Conservation (phyloP, 2,329 filamentous ascomycete species). For the Mollisiaceae sp. region DNA sequence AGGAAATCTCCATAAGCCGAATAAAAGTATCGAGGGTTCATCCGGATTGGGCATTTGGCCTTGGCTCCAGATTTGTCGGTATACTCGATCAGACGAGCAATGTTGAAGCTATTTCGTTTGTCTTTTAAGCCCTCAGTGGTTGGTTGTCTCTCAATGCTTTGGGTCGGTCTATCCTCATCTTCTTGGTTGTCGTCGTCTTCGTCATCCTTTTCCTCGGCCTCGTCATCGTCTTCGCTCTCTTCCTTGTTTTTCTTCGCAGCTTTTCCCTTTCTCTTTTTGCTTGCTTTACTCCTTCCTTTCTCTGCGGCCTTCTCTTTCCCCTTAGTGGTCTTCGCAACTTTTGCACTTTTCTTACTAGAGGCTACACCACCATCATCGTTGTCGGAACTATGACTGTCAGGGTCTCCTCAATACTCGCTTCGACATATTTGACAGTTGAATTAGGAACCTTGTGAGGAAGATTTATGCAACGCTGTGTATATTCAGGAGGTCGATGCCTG, state of each 20-base stretch:
- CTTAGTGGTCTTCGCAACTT: background rate
- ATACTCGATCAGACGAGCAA: conserved; percentile 17
- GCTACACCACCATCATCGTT: background rate
- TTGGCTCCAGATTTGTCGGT: conserved; percentile 12
- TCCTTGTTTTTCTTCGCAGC: background rate
- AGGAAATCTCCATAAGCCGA: conserved; percentile 16
- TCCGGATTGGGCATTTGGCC: background rate
- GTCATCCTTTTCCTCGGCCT: background rate
- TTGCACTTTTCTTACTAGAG: background rate
- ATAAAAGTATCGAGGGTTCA: conserved; percentile 7
- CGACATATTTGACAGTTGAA: background rate
- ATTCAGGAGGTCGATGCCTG: too few species aligned
- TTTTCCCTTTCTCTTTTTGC: background rate
- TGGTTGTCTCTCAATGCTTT: background rate
- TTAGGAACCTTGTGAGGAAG: too few species aligned
- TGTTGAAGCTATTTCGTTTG: background rate
- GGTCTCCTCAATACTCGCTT: background rate
- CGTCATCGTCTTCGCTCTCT: background rate
- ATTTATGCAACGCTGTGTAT: too few species aligned
- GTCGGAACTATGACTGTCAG: background rate
- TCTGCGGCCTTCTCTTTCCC: background rate
- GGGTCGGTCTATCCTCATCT: background rate
- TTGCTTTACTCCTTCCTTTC: too few species aligned
- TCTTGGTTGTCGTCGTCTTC: background rate
- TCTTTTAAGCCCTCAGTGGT: background rate